phyloP scores from a whole-genome alignment of 2,329 filamentous ascomycete species.

The Acrocalymma vagum region DNA sequence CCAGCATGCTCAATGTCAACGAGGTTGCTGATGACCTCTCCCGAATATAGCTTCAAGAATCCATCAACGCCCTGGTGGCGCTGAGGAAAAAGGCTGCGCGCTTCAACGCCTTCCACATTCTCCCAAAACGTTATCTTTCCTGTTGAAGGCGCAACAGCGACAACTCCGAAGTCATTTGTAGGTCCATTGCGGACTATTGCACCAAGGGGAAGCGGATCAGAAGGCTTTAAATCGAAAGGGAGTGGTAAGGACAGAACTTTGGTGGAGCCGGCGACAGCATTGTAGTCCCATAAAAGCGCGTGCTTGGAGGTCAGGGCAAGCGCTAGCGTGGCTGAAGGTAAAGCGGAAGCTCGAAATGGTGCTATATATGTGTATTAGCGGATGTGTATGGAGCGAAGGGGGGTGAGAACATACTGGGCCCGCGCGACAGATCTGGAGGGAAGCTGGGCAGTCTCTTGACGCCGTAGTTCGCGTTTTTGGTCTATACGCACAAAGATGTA shows the following conservation, averaged over 20 bases:
- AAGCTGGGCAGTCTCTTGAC: constrained; percentile 86
- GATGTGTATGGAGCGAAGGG: constrained; percentile 10
- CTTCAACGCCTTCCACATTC: constrained; percentile 87
- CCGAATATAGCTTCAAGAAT: constrained; percentile 76
- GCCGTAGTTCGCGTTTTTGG: constrained; percentile 83
- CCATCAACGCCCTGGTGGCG: constrained; percentile 83
- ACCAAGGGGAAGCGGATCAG: constrained; percentile 81
- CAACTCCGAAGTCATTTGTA: constrained; percentile 81
- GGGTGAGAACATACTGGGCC: constrained; percentile 65
- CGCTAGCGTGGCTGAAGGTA: constrained; percentile 73
- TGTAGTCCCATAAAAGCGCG: constrained; percentile 92
- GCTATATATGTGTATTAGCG: constrained; percentile 34
- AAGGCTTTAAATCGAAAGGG: constrained; percentile 73
- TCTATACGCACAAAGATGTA: constrained; percentile 58
- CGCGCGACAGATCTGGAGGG: constrained; percentile 76
- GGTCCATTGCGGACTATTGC: constrained; percentile 82
- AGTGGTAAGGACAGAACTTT: constrained; percentile 79
- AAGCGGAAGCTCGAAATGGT: constrained; percentile 53
- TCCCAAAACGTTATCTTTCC: constrained; percentile 96
- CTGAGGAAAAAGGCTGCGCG: constrained; percentile 82
- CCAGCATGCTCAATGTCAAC: constrained; percentile 87
- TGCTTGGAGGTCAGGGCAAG: constrained; percentile 82
- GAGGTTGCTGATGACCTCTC: constrained; percentile 80
- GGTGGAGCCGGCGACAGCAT: constrained; percentile 70
- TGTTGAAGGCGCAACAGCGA: constrained; percentile 83